Evolutionary conservation across 768 basidiomycete species (phyloP).

Genomic region (Galerina marginata): DNA sequence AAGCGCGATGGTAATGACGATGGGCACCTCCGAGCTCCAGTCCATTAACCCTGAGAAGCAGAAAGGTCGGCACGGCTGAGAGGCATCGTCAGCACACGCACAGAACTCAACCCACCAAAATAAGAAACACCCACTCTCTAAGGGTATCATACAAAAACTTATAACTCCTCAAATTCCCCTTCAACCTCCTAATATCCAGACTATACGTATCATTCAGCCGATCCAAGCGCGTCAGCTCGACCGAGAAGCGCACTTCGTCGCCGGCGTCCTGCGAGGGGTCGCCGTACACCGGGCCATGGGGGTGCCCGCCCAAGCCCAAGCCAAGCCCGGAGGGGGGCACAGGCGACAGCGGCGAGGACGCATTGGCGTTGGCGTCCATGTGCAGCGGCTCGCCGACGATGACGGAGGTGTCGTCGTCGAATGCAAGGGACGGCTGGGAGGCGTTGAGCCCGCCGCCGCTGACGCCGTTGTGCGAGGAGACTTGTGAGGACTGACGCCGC

Average conservation of each 20-base stretch:
- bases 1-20: background rate
- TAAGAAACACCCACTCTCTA: constrained; percentile 68
- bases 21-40: no score
- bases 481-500: constrained; percentile 90
- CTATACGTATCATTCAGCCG: constrained; percentile 90
- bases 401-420: constrained; percentile 55
- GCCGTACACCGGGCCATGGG: constrained; percentile 64
- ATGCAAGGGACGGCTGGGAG: constrained; percentile 47
- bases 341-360: background rate
- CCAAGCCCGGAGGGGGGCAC: constrained; percentile 12
- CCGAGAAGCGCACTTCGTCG: constrained; percentile 95
- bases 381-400: constrained; percentile 47
- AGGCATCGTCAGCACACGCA: background rate
- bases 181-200: constrained; percentile 89
- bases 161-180: constrained; percentile 92
- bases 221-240: constrained; percentile 91
- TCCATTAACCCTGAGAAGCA: constrained; percentile 18
- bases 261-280: constrained; percentile 82
- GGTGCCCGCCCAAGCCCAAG: constrained; percentile 35
- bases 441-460: constrained; percentile 27
- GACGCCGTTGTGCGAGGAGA: constrained; percentile 43
- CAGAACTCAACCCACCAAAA: background rate
- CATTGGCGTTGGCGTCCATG: constrained; percentile 15
- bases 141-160: constrained; percentile 90
- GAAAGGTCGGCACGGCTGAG: constrained; percentile 51